Evolutionary conservation across 148 eudicot species (phyloP), one percentile per base, ranked within the genome.

Genomic region (Drosera capensis): DNA sequence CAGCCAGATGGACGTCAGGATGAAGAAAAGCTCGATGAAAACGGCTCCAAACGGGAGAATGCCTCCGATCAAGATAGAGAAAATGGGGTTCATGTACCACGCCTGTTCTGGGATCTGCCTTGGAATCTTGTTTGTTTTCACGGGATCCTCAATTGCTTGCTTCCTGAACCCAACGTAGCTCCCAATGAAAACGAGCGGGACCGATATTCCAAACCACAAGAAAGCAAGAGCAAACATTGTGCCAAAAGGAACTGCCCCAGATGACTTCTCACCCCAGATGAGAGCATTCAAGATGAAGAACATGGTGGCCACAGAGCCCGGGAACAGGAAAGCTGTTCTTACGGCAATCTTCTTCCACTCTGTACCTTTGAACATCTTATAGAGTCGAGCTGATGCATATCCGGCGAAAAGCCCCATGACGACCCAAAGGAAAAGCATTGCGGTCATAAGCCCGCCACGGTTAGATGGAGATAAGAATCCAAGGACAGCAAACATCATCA

Each of bases 391-490:
- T 35, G 69, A 59, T 17, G 63, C 49, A 23, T 69, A 69, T n/a
- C 74, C 74, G 3, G 69, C 55, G 35, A 59, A 63, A 16, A 59
- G 34, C 23, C 74, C 74, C 74, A 64, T 69, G 24, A 69, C 55
- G 2, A 56, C 65, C 69, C 69, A 69, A 7, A 69, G 62, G 35
- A 64, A 51, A 51, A 69, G 74, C 60, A 64, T 46, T 23, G 64
- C 58, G 14, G 58, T 69, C 69, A 59, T 55, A 8, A 64, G 47
- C 16, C 60, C 69, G 28, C 55, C 59, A 11, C 69, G 60, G 46
- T 64, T 60, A 49, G 74, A 69, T 28, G 74, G 68, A 15, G 65
- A 64, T 30, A 64, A 48, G 53, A 69, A 59, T 5, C 74, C 74
- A 8, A 37, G 55, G 14, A 55, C 40, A 18, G 74, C 59, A 43